Conservation (phyloP, 768 basidiomycete genomes). For the Lanmaoa pseudosensibilis region DNA sequence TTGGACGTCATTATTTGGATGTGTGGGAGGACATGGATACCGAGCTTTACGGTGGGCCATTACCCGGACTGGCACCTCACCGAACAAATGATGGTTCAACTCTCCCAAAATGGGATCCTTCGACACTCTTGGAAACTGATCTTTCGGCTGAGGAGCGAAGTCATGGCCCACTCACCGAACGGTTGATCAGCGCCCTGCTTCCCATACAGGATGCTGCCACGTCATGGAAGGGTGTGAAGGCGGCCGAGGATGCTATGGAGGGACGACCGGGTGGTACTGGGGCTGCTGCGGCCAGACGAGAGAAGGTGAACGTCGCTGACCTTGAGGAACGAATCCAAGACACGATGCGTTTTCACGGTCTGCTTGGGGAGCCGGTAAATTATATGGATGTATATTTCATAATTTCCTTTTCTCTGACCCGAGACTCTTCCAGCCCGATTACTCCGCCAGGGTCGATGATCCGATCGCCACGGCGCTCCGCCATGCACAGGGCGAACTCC, state of each 20-base stretch:
- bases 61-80: conserved; percentile 42
- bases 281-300: conserved; percentile 70
- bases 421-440: conserved; percentile 57
- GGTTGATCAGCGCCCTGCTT: conserved; percentile 72
- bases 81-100: conserved; percentile 37
- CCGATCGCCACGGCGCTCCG: conserved; percentile 90
- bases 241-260: conserved; percentile 83
- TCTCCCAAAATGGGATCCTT: conserved; percentile 78
- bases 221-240: conserved; percentile 77
- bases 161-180: conserved; percentile 85
- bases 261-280: conserved; percentile 78
- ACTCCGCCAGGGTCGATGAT: conserved; percentile 81
- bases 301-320: conserved; percentile 77
- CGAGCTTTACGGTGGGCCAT: conserved; percentile 43
- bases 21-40: conserved; percentile 93
- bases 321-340: conserved; percentile 73
- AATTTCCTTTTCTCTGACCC: conserved; percentile 22
- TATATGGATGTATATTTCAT: conserved; percentile 8
- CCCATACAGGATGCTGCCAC: conserved; percentile 60
- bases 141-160: conserved; percentile 73
- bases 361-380: conserved; percentile 70
- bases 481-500: conserved; percentile 81
- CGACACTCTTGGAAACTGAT: conserved; percentile 72
- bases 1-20: conserved; percentile 84
- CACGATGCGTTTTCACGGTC: conserved; percentile 74